A percentile compares a stretch with the other conserved stretches of the same genome.
Conservation (phyloP, 345 rosid species). For the Citrus hindsii region DNA sequence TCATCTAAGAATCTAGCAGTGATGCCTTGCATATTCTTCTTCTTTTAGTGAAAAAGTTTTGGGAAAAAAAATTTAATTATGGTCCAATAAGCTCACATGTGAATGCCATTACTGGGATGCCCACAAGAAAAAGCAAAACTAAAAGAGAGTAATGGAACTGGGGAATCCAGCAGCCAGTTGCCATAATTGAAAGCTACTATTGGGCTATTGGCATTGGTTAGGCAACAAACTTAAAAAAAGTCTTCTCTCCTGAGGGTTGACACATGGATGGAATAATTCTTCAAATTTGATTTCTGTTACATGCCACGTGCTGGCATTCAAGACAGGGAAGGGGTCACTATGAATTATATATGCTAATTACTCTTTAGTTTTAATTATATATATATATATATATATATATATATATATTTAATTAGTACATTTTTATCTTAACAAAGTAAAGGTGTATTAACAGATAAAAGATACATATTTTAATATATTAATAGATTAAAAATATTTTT, state of each 20-base stretch:
- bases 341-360: not conserved
- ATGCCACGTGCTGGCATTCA: not conserved
- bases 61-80: not conserved
- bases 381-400: no score
- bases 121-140: not conserved
- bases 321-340: not conserved
- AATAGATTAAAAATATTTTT: no score
- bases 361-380: not conserved
- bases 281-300: not conserved
- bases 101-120: slow-evolving; percentile 19
- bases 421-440: no score
- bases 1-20: slow-evolving; percentile 1
- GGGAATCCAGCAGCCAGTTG: not conserved
- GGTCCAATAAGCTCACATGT: slow-evolving; percentile 18
- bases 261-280: slow-evolving; percentile 8
- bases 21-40: slow-evolving; percentile 5
- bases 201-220: not conserved
- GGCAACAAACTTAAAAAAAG: not conserved
- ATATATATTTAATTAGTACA: no score
- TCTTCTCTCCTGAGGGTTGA: slow-evolving; percentile 11
- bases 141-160: no score
- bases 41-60: no score
- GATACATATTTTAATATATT: no score
- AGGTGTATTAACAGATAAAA: no score
- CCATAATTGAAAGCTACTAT: not conserved